Base-by-base conservation (phyloP, 176 grass and related monocot species). In the Avena atlantica region DNA sequence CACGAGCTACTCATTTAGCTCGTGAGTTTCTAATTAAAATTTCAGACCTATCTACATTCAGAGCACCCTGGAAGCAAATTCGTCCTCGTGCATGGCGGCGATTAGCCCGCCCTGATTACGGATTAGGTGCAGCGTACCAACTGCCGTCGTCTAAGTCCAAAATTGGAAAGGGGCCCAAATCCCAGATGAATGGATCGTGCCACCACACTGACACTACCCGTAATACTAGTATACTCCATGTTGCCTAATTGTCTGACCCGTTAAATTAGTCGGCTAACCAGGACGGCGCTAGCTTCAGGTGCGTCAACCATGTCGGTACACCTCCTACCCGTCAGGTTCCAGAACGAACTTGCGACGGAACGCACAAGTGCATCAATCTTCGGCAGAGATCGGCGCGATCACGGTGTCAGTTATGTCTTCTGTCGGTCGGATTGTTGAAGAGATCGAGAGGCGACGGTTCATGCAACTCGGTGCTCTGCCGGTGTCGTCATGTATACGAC, bases 71-170 rank as follows among this genome's bases (percentile, higher is more conserved):
- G 52, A 8, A 44, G 6, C 67, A 29, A 7, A 61, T 23, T 83
- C 73, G 73, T 78, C 80, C 61, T 12, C 27, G 45, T 83, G 80
- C 72, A 25, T 76, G 19, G 60, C 19, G 45, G n/a, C 31, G 53
- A 60, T 44, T 61, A 76, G 6, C 84, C 20, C 60, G 0, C 84
- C 63, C 23, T 75, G 57, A 14, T 25, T 78, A 10, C 45, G n/a
- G 86, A 53, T 76, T 17, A 76, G 69, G 69, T 81, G 78, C 78
- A 23, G 11, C 1, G 20, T 19, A 59, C 9, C 14, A 31, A 48
- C 66, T 31, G 2, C 29, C 29, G 29, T 31, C 29, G 29, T 31
- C 29, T 29, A 31, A 31, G 49, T 83, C 47, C 48, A 10, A 27
- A 69, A 23, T 12, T 69, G 61, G 65, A 14, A 76, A 50, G 51